These are phyloP conservation scores for Vitis amurensis DNA, from an alignment of 164 flowering plant species.

Conservation along the genomic window DNA sequence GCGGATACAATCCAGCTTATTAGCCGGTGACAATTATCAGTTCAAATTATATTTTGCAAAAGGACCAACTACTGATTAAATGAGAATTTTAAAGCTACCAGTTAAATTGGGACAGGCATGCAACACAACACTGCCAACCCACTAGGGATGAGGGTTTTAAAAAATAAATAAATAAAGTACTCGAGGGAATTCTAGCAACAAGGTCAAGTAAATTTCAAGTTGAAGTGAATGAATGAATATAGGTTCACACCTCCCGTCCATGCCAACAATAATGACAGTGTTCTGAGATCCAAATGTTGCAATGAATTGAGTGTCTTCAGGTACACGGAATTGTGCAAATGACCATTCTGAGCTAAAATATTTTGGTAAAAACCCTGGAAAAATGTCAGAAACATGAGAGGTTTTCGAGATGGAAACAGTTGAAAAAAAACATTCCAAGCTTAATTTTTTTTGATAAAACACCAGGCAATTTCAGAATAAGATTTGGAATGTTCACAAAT, in stretches of 20 bases:
- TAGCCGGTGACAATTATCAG: no score
- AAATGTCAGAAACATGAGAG: conserved; percentile 5
- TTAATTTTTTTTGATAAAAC: not conserved
- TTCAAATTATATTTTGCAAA: no score
- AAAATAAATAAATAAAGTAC: no score
- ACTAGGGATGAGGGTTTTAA: no score
- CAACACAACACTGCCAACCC: no score
- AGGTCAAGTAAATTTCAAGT: not conserved
- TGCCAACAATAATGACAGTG: conserved; percentile 66
- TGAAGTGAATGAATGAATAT: not conserved
- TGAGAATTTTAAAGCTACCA: no score
- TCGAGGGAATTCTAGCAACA: not conserved
- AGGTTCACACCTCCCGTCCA: conserved; percentile 81
- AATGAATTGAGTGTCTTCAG: conserved; percentile 54
- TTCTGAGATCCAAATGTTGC: conserved; percentile 86
- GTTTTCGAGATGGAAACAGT: not conserved
- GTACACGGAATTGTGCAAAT: conserved; percentile 81
- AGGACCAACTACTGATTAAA: no score
- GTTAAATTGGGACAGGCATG: no score
- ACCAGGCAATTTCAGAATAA: not conserved
- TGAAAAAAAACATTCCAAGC: not conserved
- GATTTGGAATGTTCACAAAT: no score
- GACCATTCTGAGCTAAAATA: conserved; percentile 98
- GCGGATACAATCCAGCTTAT: no score
- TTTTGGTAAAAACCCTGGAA: conserved; percentile 79